These are phyloP conservation scores for Selaginella moellendorffii DNA, from an alignment of 75 land plant genomes.

Conservation along the genomic window DNA sequence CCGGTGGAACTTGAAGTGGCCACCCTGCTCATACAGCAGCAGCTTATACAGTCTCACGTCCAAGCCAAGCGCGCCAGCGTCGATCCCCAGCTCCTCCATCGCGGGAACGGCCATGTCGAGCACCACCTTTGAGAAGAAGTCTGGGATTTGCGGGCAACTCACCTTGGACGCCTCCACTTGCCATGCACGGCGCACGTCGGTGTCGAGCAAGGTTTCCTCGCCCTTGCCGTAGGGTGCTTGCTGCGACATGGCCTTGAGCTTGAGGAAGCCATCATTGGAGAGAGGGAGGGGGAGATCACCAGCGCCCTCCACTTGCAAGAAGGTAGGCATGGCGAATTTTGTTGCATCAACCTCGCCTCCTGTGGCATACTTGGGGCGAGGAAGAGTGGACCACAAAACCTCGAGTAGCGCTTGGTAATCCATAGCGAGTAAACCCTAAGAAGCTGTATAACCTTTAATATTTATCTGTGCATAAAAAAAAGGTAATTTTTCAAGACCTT, in stretches of 20 bases:
- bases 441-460: no score
- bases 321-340: no score
- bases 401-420: no score
- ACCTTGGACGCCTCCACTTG: neutral
- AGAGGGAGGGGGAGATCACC: neutral
- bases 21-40: slow-evolving; percentile 7
- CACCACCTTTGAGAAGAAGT: neutral
- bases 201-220: neutral
- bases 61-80: neutral
- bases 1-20: slow-evolving; percentile 4
- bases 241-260: neutral
- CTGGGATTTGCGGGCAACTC: slow-evolving; percentile 2
- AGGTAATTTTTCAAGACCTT: no score
- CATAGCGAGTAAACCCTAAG: no score
- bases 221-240: neutral
- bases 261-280: neutral
- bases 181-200: neutral
- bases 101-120: neutral
- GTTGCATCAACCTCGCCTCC: no score
- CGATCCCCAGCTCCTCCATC: slow-evolving; percentile 1
- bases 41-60: slow-evolving; percentile 5
- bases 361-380: no score
- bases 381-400: no score
- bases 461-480: no score
- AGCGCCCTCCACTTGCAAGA: no score